Percentiles rank a stretch among this genome's conserved stretches.
Conservation (phyloP, 495 filamentous ascomycete genomes). For the Apiosordaria backusii region DNA sequence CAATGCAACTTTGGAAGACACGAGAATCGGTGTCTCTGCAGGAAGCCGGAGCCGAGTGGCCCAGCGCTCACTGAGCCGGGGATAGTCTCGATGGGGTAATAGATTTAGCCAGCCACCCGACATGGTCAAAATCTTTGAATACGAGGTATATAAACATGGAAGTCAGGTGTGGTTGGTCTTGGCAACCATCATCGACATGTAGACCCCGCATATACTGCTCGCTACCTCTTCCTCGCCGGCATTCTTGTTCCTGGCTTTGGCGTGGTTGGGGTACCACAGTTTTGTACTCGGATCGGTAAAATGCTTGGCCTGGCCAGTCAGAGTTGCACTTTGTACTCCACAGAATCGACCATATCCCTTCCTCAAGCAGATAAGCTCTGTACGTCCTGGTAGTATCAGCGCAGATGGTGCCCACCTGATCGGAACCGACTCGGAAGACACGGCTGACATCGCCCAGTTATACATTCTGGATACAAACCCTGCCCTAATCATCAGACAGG, state of each 20-base stretch:
- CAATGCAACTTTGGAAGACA: background rate
- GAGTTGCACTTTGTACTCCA: background rate
- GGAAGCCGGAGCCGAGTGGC: background rate
- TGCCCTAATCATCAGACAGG: background rate
- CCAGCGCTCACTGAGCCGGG: background rate
- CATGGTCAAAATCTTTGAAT: background rate
- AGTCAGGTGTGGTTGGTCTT: background rate
- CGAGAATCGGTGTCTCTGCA: background rate
- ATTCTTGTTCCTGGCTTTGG: background rate
- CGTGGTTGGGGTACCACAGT: background rate
- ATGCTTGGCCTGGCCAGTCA: background rate
- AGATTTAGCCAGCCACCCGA: constrained; percentile 4
- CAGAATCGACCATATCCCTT: background rate
- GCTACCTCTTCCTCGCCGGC: background rate
- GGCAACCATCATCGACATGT: background rate
- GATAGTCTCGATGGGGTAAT: background rate
- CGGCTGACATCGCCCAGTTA: background rate
- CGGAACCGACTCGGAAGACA: background rate
- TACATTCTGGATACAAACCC: background rate
- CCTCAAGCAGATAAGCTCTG: background rate
- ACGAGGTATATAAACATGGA: background rate
- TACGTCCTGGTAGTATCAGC: background rate
- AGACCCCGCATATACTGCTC: background rate
- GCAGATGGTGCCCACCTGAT: background rate
- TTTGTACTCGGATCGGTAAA: background rate